Percentiles rank a stretch among this genome's conserved stretches.
Evolutionary conservation across 352 stramenopile genomes (phyloP).

Genomic region (Phytopythium sindhum): DNA sequence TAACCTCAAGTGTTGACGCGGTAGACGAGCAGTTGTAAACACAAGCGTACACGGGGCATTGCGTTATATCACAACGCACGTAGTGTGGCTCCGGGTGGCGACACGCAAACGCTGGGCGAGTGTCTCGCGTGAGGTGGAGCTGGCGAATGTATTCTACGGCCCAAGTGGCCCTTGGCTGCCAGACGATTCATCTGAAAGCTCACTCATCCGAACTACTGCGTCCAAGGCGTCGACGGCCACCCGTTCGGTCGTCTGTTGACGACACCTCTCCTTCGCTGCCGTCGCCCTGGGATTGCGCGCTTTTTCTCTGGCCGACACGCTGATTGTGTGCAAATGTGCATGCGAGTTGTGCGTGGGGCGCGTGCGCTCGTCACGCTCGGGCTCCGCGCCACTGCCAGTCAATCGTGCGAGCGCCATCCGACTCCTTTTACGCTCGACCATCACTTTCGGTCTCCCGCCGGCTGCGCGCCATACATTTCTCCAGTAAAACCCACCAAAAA

Average conservation of each 20-base stretch:
- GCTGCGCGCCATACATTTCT: not conserved
- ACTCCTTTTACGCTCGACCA: not conserved
- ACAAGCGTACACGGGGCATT: not conserved
- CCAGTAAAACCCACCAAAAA: not conserved
- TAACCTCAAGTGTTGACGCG: not conserved
- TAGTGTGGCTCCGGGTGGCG: too few species aligned
- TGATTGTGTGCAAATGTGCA: not conserved
- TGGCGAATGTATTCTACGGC: too few species aligned
- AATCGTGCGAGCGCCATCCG: not conserved
- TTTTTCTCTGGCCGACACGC: not conserved
- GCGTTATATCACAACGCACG: not conserved
- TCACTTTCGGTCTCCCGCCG: not conserved
- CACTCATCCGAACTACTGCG: too few species aligned
- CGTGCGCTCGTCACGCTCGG: conserved; percentile 1
- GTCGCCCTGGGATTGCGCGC: not conserved
- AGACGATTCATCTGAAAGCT: too few species aligned
- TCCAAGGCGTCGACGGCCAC: too few species aligned
- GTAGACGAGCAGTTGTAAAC: not conserved
- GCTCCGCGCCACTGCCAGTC: not conserved
- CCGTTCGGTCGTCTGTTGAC: too few species aligned
- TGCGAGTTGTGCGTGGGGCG: not conserved
- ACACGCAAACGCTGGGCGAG: too few species aligned
- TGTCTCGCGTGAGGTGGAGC: too few species aligned
- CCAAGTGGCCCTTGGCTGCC: too few species aligned
- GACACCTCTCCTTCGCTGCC: too few species aligned